Conservation (phyloP, 2,329 filamentous ascomycete genomes). For the Trichophyton simii region DNA sequence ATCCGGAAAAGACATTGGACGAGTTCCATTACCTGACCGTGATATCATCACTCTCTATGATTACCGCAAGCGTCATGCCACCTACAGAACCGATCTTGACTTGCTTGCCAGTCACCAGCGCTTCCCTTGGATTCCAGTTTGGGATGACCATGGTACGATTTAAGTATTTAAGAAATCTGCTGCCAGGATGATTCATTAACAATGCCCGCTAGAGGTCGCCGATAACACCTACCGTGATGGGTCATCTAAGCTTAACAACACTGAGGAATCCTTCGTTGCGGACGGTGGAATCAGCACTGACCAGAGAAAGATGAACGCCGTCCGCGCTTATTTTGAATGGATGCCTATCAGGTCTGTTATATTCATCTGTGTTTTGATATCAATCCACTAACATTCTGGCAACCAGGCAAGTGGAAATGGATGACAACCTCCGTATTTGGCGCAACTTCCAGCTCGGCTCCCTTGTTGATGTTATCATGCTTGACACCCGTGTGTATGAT, state of each 20-base stretch:
- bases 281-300: constrained; percentile 53
- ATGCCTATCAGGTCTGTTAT: constrained; percentile 39
- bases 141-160: constrained; percentile 45
- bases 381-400: not conserved
- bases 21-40: constrained; percentile 7
- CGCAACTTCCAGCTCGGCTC: constrained; percentile 53
- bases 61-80: constrained; percentile 47
- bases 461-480: constrained; percentile 54
- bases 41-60: constrained; percentile 37
- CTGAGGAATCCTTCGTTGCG: constrained; percentile 50
- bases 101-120: constrained; percentile 43
- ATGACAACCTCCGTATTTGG: constrained; percentile 59
- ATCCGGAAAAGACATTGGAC: constrained; percentile 9
- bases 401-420: constrained; percentile 47
- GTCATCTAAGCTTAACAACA: constrained; percentile 50
- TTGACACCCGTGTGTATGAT: constrained; percentile 59
- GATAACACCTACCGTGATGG: constrained; percentile 56
- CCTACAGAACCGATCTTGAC: constrained; percentile 50
- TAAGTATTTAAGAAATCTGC: too few relatives aligned
- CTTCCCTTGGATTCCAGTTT: constrained; percentile 52
- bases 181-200: not conserved
- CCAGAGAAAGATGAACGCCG: constrained; percentile 60
- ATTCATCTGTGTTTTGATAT: constrained; percentile 12
- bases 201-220: constrained; percentile 38
- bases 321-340: constrained; percentile 59